Evolutionary conservation across 805 yeast genomes (phyloP), one percentile per base, ranked within the genome.

Genomic region (Wickerhamia fluorescens): DNA sequence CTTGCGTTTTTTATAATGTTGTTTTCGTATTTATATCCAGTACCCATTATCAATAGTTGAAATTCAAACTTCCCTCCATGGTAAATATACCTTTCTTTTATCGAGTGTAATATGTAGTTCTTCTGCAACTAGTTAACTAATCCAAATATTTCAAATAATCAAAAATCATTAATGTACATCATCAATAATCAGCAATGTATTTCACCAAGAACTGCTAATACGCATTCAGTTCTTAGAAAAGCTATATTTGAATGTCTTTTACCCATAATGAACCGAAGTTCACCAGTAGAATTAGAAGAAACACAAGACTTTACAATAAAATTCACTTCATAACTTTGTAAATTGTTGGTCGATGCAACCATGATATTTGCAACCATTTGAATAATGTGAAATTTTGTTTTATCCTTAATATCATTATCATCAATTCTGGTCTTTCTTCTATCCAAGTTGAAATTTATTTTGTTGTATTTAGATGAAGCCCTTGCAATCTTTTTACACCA

Each of bases 401-500:
- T 71, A 32, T 54, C 60, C 34, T 48, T 44, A 18, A 73, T 54
- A 45, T 77, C 84, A 38, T 77, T 84, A 30, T 76, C 71, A 44
- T 79, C 87, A 15, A 68, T 61, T 30, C 72, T 76, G 24, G 67
- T 61, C 24, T 56, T 61, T 28, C 77, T 56, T 2, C 61, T 68
- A 24, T 58, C 58, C 6, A 58, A 50, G 5, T 51, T 47, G 0
- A 86, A 85, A 41, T 79, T 80, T 26, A 79, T 60, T 7, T 77
- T 42, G 2, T 56, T 53, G 42, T 79, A 77, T 16, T 58, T 49
- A 16, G 68, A 69, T 20, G 78, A 53, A 1, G 47, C 41, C 3
- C 66, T 53, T 0, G 86, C 74, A 11, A 80, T 53, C 33, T 73
- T 47, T 44, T 78, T 84, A 40, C 87, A 58, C 44, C 80, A 88